Percentiles rank a stretch among this genome's conserved stretches.
phyloP scores from a whole-genome alignment of 2,329 filamentous ascomycete species.

The Sporothrix variecibatus region DNA sequence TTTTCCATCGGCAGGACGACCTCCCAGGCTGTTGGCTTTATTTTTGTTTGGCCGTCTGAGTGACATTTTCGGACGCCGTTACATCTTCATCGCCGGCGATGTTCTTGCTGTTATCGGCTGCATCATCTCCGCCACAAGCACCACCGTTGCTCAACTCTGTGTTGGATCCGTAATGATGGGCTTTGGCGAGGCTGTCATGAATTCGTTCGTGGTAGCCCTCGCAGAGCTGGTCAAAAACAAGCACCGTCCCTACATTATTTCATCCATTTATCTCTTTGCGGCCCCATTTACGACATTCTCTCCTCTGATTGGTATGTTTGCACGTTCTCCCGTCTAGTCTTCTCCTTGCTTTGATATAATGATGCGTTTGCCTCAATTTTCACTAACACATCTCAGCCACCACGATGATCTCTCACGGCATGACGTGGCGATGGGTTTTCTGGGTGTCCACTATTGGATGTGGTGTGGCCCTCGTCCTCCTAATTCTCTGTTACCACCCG shows the following conservation, averaged over 20 bases:
- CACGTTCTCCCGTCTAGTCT: too few species aligned
- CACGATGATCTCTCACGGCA: not conserved
- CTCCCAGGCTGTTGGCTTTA: not conserved
- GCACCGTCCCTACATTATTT: not conserved
- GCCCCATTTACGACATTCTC: not conserved
- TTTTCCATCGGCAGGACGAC: not conserved
- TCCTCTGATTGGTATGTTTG: not conserved
- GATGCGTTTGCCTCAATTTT: not conserved
- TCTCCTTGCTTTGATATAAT: too few species aligned
- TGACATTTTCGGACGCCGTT: not conserved
- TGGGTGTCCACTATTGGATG: not conserved
- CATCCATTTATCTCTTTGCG: not conserved
- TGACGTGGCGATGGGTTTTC: not conserved
- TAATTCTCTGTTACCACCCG: not conserved
- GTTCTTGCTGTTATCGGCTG: not conserved
- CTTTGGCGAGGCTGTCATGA: conserved; percentile 1
- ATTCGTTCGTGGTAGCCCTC: not conserved
- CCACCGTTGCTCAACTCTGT: not conserved
- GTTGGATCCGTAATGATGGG: not conserved
- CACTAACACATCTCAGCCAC: not conserved
- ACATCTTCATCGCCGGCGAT: not conserved
- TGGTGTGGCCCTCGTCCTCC: not conserved
- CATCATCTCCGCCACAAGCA: not conserved
- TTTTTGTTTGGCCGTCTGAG: not conserved
- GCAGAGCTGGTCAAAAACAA: conserved; percentile 1